Percentiles rank a stretch among this genome's conserved stretches.
Evolutionary conservation across 2,329 filamentous ascomycete species (phyloP).

Genomic region (Trichoderma asperellum): DNA sequence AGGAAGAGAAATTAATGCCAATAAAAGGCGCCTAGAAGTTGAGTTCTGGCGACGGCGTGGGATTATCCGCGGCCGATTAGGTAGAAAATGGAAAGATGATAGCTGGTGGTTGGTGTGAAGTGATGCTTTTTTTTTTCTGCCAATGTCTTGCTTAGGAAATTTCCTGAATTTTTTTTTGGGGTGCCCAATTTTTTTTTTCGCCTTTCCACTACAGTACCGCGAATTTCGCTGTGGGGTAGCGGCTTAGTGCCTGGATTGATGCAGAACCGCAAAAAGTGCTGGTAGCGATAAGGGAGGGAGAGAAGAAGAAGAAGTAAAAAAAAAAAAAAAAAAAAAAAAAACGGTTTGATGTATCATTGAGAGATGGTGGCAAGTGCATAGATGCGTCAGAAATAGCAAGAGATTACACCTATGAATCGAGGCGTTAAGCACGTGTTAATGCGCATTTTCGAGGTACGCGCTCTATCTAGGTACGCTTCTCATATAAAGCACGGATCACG

Average conservation of each 20-base stretch:
- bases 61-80: neutral
- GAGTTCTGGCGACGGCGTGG: neutral
- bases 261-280: neutral
- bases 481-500: neutral
- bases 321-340: neutral
- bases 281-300: neutral
- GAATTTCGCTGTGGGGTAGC: slow-evolving; percentile 26
- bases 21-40: neutral
- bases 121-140: slow-evolving; percentile 27
- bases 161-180: slow-evolving; percentile 28
- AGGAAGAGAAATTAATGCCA: neutral
- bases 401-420: no score
- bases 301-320: neutral
- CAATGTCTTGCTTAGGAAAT: slow-evolving; percentile 22
- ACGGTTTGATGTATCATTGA: neutral
- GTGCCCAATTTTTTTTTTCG: slow-evolving; percentile 28
- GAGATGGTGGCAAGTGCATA: neutral
- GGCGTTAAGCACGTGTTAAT: no score
- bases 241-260: slow-evolving; percentile 5
- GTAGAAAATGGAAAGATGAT: slow-evolving; percentile 13
- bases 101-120: slow-evolving; percentile 21
- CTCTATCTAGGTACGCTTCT: neutral
- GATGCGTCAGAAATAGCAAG: no score
- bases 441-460: no score
- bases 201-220: slow-evolving; percentile 20